Evolutionary conservation across 1,139 yeast genomes (phyloP).

Genomic region (Martiniozyma asiatica): DNA sequence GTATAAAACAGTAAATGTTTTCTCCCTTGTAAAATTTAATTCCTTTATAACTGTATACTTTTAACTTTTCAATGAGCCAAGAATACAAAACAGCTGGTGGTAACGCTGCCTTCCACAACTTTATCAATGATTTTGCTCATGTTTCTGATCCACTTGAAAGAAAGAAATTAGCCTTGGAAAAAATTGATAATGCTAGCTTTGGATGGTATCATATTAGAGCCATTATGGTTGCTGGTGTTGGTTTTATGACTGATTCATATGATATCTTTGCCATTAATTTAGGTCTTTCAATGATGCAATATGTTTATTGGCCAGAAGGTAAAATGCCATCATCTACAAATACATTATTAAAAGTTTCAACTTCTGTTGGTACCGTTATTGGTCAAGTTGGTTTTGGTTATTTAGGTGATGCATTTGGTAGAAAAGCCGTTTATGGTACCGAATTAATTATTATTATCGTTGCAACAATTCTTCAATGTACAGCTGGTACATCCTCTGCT

Average conservation of each 20-base stretch:
- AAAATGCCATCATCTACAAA: conserved; percentile 53
- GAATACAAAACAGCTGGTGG: conserved; percentile 54
- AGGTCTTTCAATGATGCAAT: conserved; percentile 62
- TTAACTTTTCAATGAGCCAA: no score
- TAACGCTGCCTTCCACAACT: conserved; percentile 84
- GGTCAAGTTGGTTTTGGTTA: conserved; percentile 86
- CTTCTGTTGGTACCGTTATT: conserved; percentile 87
- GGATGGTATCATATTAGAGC: conserved; percentile 87
- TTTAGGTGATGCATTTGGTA: conserved; percentile 75
- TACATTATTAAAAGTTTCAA: conserved; percentile 73
- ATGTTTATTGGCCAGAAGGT: conserved; percentile 64
- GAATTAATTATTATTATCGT: conserved; percentile 76
- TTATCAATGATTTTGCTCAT: conserved; percentile 70
- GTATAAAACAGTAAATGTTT: no score
- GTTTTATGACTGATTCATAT: conserved; percentile 85
- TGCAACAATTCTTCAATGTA: conserved; percentile 71
- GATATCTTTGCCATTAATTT: conserved; percentile 84
- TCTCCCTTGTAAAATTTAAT: no score
- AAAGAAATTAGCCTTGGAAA: conserved; percentile 79
- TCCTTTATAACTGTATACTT: no score
- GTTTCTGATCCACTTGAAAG: conserved; percentile 81
- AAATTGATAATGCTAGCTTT: conserved; percentile 72
- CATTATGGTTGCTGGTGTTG: conserved; percentile 86
- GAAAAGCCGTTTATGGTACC: conserved; percentile 78
- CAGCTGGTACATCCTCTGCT: conserved; percentile 57